Evolutionary conservation across 2,329 filamentous ascomycete species (phyloP).

Genomic region (Diaporthe capsici): DNA sequence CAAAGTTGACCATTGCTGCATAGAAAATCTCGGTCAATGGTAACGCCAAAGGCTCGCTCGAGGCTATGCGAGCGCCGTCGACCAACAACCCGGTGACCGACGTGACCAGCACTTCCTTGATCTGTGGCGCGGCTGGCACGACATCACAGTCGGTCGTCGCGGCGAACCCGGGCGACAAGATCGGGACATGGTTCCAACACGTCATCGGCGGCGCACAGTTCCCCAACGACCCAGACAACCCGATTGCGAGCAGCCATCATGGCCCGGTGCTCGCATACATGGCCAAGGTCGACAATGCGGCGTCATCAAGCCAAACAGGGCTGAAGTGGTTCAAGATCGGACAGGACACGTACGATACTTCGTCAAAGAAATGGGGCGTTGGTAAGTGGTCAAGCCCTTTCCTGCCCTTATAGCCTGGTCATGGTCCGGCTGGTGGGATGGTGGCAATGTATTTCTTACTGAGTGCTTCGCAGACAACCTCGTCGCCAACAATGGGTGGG

Average conservation of each 20-base stretch:
- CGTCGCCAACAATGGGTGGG: conserved; percentile 60
- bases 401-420: background rate
- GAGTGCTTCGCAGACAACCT: conserved; percentile 52
- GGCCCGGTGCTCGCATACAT: conserved; percentile 68
- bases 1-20: background rate
- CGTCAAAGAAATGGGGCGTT: conserved; percentile 62
- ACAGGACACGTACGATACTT: conserved; percentile 61
- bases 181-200: conserved; percentile 68
- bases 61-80: conserved; percentile 62
- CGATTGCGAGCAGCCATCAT: conserved; percentile 68
- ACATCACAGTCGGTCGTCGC: conserved; percentile 60
- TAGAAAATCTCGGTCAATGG: conserved; percentile 63
- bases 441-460: background rate
- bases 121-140: conserved; percentile 62
- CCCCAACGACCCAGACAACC: conserved; percentile 64
- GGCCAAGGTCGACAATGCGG: conserved; percentile 66
- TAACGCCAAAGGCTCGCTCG: conserved; percentile 57
- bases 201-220: conserved; percentile 67
- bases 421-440: background rate
- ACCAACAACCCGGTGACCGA: conserved; percentile 68
- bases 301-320: conserved; percentile 56
- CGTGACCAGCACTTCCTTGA: conserved; percentile 63
- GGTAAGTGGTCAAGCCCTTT: conserved; percentile 24
- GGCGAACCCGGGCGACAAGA: conserved; percentile 64
- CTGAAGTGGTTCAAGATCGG: conserved; percentile 70